Evolutionary conservation across 176 grass and related monocot species (phyloP).

Genomic region (Microstegium vimineum): DNA sequence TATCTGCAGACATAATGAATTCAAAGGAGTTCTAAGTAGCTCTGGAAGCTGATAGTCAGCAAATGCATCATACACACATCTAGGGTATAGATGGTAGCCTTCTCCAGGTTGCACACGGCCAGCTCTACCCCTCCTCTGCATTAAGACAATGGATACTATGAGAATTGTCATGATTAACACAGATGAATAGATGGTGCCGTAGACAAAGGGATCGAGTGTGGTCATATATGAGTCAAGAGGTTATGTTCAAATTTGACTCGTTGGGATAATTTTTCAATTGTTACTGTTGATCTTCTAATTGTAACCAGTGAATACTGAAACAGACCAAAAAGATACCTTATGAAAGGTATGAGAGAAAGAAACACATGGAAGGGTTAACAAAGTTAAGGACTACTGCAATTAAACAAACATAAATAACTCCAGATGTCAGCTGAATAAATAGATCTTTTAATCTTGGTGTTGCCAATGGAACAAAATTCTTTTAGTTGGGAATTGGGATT

Average conservation of each 20-base stretch:
- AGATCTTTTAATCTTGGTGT: not conserved
- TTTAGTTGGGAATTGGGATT: not conserved
- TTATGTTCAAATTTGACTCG: not conserved
- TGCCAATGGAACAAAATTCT: not conserved
- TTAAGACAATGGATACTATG: slow-evolving; percentile 27
- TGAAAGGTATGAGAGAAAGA: slow-evolving; percentile 10
- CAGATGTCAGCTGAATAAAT: not conserved
- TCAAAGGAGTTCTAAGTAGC: slow-evolving; percentile 91
- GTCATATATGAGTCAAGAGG: not conserved
- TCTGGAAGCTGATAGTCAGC: slow-evolving; percentile 88
- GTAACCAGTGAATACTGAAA: slow-evolving; percentile 10
- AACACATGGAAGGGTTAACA: not conserved
- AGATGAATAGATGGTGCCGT: not conserved
- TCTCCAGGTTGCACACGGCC: slow-evolving; percentile 93
- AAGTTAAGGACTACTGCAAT: not conserved
- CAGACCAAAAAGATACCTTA: slow-evolving; percentile 4
- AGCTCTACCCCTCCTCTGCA: slow-evolving; percentile 91
- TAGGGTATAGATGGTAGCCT: slow-evolving; percentile 95
- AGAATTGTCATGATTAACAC: not conserved
- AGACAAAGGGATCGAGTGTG: slow-evolving; percentile 16
- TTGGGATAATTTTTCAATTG: not conserved
- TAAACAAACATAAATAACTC: not conserved
- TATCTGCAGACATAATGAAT: slow-evolving; percentile 97
- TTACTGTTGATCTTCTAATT: not conserved
- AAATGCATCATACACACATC: slow-evolving; percentile 96